These are phyloP conservation scores for Macrotyloma uniflorum DNA, from an alignment of 306 rosid genomes.

Conservation along the genomic window DNA sequence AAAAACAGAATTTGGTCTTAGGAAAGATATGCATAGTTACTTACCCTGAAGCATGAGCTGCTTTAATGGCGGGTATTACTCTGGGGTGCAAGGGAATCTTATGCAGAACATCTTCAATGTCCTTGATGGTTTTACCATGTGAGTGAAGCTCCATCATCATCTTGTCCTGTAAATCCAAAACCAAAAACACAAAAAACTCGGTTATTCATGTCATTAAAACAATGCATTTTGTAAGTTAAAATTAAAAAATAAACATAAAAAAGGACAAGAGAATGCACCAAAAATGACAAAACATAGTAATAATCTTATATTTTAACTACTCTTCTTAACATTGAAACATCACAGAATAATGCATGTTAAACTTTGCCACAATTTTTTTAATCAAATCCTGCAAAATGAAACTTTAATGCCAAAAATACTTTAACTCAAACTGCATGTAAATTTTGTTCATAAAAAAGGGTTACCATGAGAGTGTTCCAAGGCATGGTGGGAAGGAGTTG, in stretches of 20 bases:
- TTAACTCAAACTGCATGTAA: too few relatives aligned
- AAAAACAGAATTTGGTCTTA: too few relatives aligned
- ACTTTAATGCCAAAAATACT: too few relatives aligned
- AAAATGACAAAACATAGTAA: too few relatives aligned
- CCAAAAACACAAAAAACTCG: neutral
- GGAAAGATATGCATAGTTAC: neutral
- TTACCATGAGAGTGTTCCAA: slow-evolving; percentile 89
- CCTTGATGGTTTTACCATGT: slow-evolving; percentile 58
- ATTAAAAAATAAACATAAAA: neutral
- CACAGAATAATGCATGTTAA: too few relatives aligned
- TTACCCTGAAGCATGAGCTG: slow-evolving; percentile 65
- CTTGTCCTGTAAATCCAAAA: slow-evolving; percentile 54
- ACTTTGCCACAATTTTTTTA: too few relatives aligned
- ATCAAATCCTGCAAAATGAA: too few relatives aligned
- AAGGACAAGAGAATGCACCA: too few relatives aligned
- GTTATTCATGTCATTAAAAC: neutral
- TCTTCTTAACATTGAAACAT: too few relatives aligned
- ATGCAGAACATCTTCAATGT: slow-evolving; percentile 53
- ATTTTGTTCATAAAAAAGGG: neutral
- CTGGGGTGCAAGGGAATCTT: slow-evolving; percentile 60
- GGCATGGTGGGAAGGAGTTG: slow-evolving; percentile 78
- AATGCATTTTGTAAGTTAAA: neutral
- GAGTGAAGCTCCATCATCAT: slow-evolving; percentile 77
- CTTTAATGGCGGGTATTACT: slow-evolving; percentile 65
- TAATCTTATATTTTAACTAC: too few relatives aligned